These are phyloP conservation scores for Vigna trinervia DNA, from an alignment of 306 rosid species.

Conservation along the genomic window DNA sequence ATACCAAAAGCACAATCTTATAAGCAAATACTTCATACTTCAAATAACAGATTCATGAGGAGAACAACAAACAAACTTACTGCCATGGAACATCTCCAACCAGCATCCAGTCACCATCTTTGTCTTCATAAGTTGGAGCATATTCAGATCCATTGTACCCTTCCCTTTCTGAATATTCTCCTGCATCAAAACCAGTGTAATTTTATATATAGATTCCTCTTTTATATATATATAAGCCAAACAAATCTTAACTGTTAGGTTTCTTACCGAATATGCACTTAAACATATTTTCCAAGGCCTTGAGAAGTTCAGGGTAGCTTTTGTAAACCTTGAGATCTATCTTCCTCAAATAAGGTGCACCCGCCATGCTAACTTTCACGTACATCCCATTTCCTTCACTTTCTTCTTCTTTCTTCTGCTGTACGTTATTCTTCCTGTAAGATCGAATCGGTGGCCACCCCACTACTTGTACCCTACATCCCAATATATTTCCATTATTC, in stretches of 20 bases:
- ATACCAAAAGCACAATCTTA: background rate
- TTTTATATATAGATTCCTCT: background rate
- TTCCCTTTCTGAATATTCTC: conserved; percentile 75
- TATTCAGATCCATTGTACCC: conserved; percentile 71
- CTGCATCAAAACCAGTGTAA: conserved; percentile 35
- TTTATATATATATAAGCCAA: background rate
- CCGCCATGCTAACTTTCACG: conserved; percentile 90
- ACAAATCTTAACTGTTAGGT: background rate
- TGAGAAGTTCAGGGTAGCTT: conserved; percentile 69
- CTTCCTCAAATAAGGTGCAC: conserved; percentile 91
- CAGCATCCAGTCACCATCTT: conserved; percentile 94
- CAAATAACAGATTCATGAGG: background rate
- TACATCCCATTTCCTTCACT: conserved; percentile 51
- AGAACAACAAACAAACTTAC: conserved; percentile 48
- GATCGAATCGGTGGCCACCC: conserved; percentile 97
- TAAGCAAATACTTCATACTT: conserved; percentile 3
- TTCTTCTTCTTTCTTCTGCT: conserved; percentile 43
- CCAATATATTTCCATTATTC: background rate
- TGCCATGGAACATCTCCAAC: conserved; percentile 97
- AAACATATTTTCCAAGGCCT: conserved; percentile 75
- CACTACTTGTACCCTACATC: conserved; percentile 72
- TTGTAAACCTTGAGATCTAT: conserved; percentile 71
- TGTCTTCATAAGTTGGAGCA: conserved; percentile 87
- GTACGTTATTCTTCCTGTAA: conserved; percentile 62
- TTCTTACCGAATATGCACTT: conserved; percentile 71